phyloP scores from a whole-genome alignment of 768 basidiomycete genomes.

The Phaffia australis region DNA sequence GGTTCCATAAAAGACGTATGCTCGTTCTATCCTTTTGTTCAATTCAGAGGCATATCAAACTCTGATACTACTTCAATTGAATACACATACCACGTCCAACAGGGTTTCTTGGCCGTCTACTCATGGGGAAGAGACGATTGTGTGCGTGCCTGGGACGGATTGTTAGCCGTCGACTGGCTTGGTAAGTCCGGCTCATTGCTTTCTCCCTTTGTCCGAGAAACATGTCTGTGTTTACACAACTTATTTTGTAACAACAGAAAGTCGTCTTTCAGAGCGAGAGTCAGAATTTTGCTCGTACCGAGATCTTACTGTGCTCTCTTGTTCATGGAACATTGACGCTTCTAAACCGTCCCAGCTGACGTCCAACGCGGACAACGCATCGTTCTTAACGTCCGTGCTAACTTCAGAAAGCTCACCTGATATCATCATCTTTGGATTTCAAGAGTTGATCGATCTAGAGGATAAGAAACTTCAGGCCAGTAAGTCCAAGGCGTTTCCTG shows the following conservation, averaged over 20 bases:
- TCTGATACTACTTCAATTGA: neutral
- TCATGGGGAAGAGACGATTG: slow-evolving; percentile 57
- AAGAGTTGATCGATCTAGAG: slow-evolving; percentile 94
- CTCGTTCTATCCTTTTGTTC: neutral
- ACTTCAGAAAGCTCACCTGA: slow-evolving; percentile 65
- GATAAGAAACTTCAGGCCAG: slow-evolving; percentile 76
- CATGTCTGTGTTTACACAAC: slow-evolving; percentile 10
- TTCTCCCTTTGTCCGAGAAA: neutral
- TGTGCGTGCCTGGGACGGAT: slow-evolving; percentile 77
- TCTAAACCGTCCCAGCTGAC: slow-evolving; percentile 64
- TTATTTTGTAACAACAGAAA: slow-evolving; percentile 44
- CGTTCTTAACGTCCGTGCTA: slow-evolving; percentile 69
- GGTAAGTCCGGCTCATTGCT: slow-evolving; percentile 46
- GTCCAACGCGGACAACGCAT: slow-evolving; percentile 58
- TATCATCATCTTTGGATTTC: slow-evolving; percentile 86
- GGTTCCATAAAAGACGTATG: slow-evolving; percentile 52
- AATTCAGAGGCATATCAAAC: neutral
- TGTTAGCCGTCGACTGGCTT: slow-evolving; percentile 73
- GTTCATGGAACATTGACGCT: slow-evolving; percentile 90
- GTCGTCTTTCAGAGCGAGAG: slow-evolving; percentile 64
- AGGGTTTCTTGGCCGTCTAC: slow-evolving; percentile 54
- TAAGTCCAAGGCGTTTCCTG: slow-evolving; percentile 30
- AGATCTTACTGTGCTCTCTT: slow-evolving; percentile 60
- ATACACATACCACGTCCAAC: slow-evolving; percentile 29
- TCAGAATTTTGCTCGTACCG: slow-evolving; percentile 67